Conservation (phyloP, 2,329 filamentous ascomycete genomes). For the Acrocalymma vagum region DNA sequence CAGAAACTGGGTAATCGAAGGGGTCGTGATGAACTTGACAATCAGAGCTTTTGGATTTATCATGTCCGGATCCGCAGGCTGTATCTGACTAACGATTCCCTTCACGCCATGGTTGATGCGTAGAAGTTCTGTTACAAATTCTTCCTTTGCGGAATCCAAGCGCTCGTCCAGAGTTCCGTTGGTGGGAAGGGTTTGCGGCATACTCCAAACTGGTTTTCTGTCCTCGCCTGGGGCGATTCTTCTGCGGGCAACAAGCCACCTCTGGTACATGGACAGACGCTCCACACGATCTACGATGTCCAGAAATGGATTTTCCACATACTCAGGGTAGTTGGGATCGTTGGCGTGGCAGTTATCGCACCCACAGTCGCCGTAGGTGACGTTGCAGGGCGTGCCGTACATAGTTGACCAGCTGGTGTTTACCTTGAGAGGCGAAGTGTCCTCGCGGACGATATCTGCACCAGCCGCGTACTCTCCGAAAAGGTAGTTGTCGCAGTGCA, state of each 20-base stretch:
- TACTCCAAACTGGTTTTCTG: conserved; percentile 58
- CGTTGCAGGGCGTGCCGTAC: conserved; percentile 66
- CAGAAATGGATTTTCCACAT: conserved; percentile 43
- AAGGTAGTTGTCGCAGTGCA: conserved; percentile 71
- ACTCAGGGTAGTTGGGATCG: conserved; percentile 19
- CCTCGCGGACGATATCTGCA: conserved; percentile 67
- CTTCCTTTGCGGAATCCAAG: conserved; percentile 55
- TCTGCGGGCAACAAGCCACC: conserved; percentile 50
- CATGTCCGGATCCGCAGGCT: conserved; percentile 50
- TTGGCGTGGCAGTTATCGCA: conserved; percentile 67
- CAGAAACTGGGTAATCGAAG: conserved; percentile 46
- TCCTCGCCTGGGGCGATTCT: too few species aligned
- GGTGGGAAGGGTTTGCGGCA: conserved; percentile 59
- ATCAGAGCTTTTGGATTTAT: conserved; percentile 46
- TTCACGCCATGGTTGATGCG: conserved; percentile 60
- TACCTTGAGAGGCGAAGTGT: conserved; percentile 68
- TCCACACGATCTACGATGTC: conserved; percentile 61
- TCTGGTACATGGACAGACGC: conserved; percentile 50
- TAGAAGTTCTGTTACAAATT: conserved; percentile 57
- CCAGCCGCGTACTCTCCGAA: conserved; percentile 63
- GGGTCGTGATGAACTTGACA: conserved; percentile 48
- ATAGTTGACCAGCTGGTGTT: conserved; percentile 62
- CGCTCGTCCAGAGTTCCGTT: conserved; percentile 56
- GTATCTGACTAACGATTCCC: conserved; percentile 60
- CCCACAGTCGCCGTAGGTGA: conserved; percentile 69